Evolutionary conservation across 2,329 filamentous ascomycete species (phyloP).

Genomic region (Ilyonectria robusta): DNA sequence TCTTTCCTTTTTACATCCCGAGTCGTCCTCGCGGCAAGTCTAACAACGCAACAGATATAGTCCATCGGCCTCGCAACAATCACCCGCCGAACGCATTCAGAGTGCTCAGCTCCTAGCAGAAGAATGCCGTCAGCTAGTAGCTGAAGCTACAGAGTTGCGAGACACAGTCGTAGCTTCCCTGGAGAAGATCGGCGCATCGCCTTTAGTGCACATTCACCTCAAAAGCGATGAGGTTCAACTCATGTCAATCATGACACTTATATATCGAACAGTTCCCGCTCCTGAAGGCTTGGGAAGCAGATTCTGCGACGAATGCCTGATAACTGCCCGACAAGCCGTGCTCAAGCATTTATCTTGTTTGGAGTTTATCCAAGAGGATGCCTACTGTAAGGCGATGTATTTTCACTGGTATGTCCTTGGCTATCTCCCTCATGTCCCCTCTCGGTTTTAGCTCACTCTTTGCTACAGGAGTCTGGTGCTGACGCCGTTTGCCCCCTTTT

Average conservation of each 20-base stretch:
- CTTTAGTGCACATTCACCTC: conserved; percentile 60
- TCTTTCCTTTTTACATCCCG: too few species aligned
- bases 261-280: conserved; percentile 67
- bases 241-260: conserved; percentile 63
- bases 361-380: conserved; percentile 56
- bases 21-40: too few species aligned
- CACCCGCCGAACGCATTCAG: conserved; percentile 56
- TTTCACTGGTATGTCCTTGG: conserved; percentile 63
- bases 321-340: conserved; percentile 64
- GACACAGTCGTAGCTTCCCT: conserved; percentile 55
- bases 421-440: background rate
- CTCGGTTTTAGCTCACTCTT: background rate
- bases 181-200: conserved; percentile 55
- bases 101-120: conserved; percentile 49
- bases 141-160: conserved; percentile 52
- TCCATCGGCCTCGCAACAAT: conserved; percentile 59
- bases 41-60: conserved; percentile 61
- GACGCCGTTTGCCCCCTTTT: conserved; percentile 72
- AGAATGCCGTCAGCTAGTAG: conserved; percentile 55
- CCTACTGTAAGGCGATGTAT: conserved; percentile 62
- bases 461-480: conserved; percentile 65
- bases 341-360: conserved; percentile 62
- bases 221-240: conserved; percentile 64
- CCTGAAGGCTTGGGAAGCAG: conserved; percentile 58
- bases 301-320: conserved; percentile 65